A percentile compares a stretch with the other conserved stretches of the same genome.
These are phyloP conservation scores for Candida hungchunana DNA, from an alignment of 805 yeast species.

Conservation along the genomic window DNA sequence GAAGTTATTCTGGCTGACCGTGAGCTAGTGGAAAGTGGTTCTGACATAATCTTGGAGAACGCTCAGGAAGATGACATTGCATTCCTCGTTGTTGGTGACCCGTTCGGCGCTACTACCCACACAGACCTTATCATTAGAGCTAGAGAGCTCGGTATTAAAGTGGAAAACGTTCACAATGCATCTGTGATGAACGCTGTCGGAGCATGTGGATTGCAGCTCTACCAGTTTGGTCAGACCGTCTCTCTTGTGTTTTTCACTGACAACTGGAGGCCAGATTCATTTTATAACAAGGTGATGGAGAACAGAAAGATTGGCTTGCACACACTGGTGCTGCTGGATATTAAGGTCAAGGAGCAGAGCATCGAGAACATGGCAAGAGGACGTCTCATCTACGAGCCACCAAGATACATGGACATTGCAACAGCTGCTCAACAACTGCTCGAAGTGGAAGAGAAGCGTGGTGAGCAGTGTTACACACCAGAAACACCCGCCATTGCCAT, in stretches of 20 bases:
- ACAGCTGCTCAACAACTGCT: constrained; percentile 86
- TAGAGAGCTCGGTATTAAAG: constrained; percentile 71
- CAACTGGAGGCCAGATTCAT: constrained; percentile 93
- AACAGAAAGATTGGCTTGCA: constrained; percentile 89
- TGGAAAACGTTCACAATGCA: constrained; percentile 89
- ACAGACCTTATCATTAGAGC: constrained; percentile 92
- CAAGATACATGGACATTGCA: constrained; percentile 89
- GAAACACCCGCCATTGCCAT: constrained; percentile 92
- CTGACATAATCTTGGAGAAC: constrained; percentile 73
- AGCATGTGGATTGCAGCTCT: constrained; percentile 92
- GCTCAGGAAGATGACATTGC: constrained; percentile 86
- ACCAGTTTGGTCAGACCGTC: constrained; percentile 96
- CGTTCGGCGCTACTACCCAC: constrained; percentile 97
- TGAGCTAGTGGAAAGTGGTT: constrained; percentile 87
- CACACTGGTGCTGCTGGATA: constrained; percentile 82
- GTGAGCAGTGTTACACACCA: constrained; percentile 75
- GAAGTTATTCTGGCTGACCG: constrained; percentile 87
- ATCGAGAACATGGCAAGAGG: constrained; percentile 93
- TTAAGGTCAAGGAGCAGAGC: constrained; percentile 95
- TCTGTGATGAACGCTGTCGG: constrained; percentile 98
- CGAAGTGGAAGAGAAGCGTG: constrained; percentile 78
- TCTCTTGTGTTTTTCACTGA: constrained; percentile 95
- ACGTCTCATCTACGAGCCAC: constrained; percentile 89
- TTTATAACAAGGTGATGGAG: constrained; percentile 84
- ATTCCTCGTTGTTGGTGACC: constrained; percentile 94